A percentile compares a stretch with the other conserved stretches of the same genome.
phyloP scores from a whole-genome alignment of 495 filamentous ascomycete species.

The Mycothermus thermophilus region DNA sequence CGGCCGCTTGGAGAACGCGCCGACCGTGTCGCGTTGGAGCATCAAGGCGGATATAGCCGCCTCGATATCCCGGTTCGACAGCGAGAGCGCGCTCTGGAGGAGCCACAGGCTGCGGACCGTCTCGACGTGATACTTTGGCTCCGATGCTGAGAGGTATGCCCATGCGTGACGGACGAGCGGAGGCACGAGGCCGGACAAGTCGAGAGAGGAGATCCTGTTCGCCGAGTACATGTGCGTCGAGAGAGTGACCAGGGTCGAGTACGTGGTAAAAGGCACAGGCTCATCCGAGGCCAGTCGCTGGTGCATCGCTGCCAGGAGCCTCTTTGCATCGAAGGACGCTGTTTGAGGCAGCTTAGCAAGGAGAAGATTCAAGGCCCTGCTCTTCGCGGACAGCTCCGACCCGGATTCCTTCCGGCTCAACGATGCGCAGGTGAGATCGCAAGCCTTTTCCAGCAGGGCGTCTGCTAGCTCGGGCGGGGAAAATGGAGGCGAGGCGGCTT shows the following conservation, averaged over 20 bases:
- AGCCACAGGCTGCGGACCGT: constrained; percentile 76
- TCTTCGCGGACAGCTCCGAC: constrained; percentile 28
- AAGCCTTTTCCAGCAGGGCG: constrained; percentile 48
- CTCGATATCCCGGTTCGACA: constrained; percentile 48
- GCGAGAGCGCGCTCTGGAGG: constrained; percentile 49
- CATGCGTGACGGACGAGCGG: constrained; percentile 58
- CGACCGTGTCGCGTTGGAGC: constrained; percentile 38
- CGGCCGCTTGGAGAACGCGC: constrained; percentile 35
- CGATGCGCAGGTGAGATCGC: constrained; percentile 37
- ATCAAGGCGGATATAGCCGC: constrained; percentile 66
- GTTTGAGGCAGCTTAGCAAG: constrained; percentile 42
- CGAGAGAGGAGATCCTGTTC: constrained; percentile 38
- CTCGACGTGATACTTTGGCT: constrained; percentile 87
- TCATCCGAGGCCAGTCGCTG: constrained; percentile 21
- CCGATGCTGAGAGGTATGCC: constrained; percentile 61
- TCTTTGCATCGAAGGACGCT: constrained; percentile 37
- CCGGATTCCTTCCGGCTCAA: constrained; percentile 24
- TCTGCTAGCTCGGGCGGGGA: constrained; percentile 40
- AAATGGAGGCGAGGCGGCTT: constrained; percentile 42
- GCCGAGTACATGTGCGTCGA: constrained; percentile 49
- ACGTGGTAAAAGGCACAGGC: constrained; percentile 31
- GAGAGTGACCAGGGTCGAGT: constrained; percentile 48
- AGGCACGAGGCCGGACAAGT: constrained; percentile 52
- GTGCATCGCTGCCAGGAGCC: constrained; percentile 44
- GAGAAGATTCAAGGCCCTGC: constrained; percentile 42